Conservation (phyloP, 2,329 filamentous ascomycete genomes). For the Lachnellula willkommii region DNA sequence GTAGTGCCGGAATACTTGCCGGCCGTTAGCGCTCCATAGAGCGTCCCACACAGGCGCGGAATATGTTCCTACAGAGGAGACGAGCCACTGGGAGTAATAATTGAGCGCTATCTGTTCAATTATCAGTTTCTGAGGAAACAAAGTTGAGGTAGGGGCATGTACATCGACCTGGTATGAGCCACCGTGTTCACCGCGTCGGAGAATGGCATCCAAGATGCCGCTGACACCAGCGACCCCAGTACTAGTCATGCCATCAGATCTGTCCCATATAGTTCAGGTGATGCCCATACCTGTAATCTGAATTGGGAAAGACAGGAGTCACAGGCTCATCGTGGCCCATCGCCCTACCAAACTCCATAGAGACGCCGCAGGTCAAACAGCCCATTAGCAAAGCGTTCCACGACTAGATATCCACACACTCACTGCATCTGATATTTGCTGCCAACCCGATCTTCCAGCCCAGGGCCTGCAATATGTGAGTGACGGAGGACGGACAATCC, state of each 20-base stretch:
- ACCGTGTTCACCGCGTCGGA: constrained; percentile 35
- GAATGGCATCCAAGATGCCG: constrained; percentile 38
- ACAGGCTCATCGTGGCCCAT: constrained; percentile 42
- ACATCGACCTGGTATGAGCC: constrained; percentile 38
- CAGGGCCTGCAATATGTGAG: constrained; percentile 28
- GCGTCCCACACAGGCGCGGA: constrained; percentile 42
- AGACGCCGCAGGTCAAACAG: constrained; percentile 36
- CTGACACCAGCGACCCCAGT: constrained; percentile 39
- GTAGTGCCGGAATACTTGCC: constrained; percentile 45
- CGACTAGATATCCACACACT: not conserved
- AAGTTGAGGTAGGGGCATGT: not conserved
- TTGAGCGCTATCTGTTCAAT: constrained; percentile 31
- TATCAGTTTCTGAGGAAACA: not conserved
- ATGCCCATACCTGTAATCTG: constrained; percentile 34
- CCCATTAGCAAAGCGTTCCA: not conserved
- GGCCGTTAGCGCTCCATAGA: constrained; percentile 41
- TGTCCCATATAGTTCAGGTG: not conserved
- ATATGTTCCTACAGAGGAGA: constrained; percentile 36
- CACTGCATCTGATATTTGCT: constrained; percentile 37
- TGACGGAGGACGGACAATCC: no score
- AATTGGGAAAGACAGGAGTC: constrained; percentile 41
- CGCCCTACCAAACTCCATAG: constrained; percentile 40
- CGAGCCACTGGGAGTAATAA: constrained; percentile 41
- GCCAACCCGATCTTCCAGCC: constrained; percentile 43
- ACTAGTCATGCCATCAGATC: not conserved